Evolutionary conservation across 2,329 filamentous ascomycete species (phyloP), one percentile per base, ranked within the genome.

Genomic region (Colletotrichum melonis): DNA sequence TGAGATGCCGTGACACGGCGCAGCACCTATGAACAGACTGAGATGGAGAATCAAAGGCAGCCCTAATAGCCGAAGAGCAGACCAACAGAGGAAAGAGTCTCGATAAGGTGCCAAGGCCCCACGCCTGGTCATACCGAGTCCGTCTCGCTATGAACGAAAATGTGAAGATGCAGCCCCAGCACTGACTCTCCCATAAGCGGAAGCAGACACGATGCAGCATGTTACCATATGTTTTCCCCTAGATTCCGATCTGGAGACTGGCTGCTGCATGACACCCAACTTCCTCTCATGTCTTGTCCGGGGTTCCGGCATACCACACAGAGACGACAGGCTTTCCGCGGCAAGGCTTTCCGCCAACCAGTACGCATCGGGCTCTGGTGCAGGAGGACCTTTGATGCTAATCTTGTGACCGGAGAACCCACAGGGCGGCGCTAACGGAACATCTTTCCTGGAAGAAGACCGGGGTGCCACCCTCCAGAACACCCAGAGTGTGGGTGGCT

Each of bases 361-460:
- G 16, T 60, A 7, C 58, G 7, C 54, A 24, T 60, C 19, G 38
- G 57, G 35, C 32, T 12, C 54, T 42, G 55, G 42, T 28, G 6
- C 22, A n/a, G 6, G 32, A 28, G 3, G 30, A 22, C 24, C 7
- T 63, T 54, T 24, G 7, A 63, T 22, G 19, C 24, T 19, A 69
- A 22, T 56, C 5, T 38, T 16, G n/a, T 62, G 46, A 56, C 22
- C 5, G 6, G 32, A 14, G 16, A 59, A 24, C 26, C 30, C 16
- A 30, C 24, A 26, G n/a, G 26, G 24, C 56, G 59, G 66, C 66
- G 46, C 70, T 70, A 62, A 57, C 70, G 70, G 70, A 56, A 60
- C 32, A 49, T 28, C 66, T 69, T 73, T 62, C 70, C 70, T 63
- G 32, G 55, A 69, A 30, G 46, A 14, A 60, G 70, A 62, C 66